Evolutionary conservation across 768 basidiomycete species (phyloP).

Genomic region (Boletus tomentosulus): DNA sequence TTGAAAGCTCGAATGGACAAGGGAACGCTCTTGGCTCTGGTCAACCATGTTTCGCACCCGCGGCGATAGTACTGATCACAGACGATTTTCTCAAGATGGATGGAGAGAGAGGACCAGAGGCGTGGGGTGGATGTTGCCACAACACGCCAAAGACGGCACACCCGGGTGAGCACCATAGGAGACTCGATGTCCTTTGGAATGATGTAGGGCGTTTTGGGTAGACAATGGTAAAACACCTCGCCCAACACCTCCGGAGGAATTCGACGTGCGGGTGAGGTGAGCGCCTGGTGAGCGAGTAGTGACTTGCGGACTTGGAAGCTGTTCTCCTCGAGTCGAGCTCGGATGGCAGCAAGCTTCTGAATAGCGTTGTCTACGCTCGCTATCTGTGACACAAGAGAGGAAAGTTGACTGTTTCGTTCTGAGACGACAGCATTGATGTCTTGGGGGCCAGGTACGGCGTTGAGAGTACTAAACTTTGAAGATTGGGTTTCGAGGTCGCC

Average conservation of each 20-base stretch:
- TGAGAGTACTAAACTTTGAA: slow-evolving; percentile 5
- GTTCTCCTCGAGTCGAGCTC: slow-evolving; percentile 15
- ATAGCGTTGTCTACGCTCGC: slow-evolving; percentile 13
- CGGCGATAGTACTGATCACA: slow-evolving; percentile 9
- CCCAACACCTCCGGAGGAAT: slow-evolving; percentile 31
- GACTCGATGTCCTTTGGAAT: slow-evolving; percentile 17
- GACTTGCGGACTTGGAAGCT: slow-evolving; percentile 17
- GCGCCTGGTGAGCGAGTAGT: slow-evolving; percentile 21
- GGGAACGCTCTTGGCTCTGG: slow-evolving; percentile 27
- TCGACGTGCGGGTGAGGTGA: slow-evolving; percentile 15
- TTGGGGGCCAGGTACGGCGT: slow-evolving; percentile 10
- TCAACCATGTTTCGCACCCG: slow-evolving; percentile 24
- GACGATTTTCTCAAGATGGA: slow-evolving; percentile 14
- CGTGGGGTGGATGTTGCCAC: slow-evolving; percentile 29
- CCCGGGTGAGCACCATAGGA: slow-evolving; percentile 26
- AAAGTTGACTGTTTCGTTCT: slow-evolving; percentile 19
- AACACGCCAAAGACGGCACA: slow-evolving; percentile 30
- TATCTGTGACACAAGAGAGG: slow-evolving; percentile 18
- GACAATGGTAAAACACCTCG: slow-evolving; percentile 28
- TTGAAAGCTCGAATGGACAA: slow-evolving; percentile 25
- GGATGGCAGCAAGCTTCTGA: slow-evolving; percentile 16
- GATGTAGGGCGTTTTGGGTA: slow-evolving; percentile 23
- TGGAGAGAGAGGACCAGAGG: slow-evolving; percentile 30
- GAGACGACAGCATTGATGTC: slow-evolving; percentile 23
- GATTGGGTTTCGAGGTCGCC: slow-evolving; percentile 18